Conservation (phyloP, 352 stramenopile genomes). For the Pythium scleroteichum region DNA sequence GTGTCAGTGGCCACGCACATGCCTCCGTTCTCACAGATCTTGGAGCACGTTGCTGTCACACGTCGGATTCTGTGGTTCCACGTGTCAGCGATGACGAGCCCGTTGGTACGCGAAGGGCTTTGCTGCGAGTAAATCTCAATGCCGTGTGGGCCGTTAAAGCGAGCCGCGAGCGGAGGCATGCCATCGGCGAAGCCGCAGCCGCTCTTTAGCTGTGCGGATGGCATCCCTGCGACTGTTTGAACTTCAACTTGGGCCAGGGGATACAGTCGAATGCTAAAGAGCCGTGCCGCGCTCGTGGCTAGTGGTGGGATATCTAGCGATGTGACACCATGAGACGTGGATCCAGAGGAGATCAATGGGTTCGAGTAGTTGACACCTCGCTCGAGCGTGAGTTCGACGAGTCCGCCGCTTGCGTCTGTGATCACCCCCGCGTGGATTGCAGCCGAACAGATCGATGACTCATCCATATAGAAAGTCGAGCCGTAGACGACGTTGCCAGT, state of each 20-base stretch:
- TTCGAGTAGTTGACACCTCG: constrained; percentile 43
- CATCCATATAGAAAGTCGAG: constrained; percentile 83
- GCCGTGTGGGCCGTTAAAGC: constrained; percentile 67
- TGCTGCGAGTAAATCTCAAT: constrained; percentile 63
- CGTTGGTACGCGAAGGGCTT: constrained; percentile 50
- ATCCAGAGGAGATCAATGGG: constrained; percentile 29
- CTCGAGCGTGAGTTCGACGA: constrained; percentile 78
- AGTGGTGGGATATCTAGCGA: constrained; percentile 44
- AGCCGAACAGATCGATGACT: constrained; percentile 88
- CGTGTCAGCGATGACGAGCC: constrained; percentile 91
- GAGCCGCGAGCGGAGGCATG: constrained; percentile 80
- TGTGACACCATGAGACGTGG: constrained; percentile 56
- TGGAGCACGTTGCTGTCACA: constrained; percentile 89
- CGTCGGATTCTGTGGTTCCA: constrained; percentile 93
- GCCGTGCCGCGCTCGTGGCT: constrained; percentile 33
- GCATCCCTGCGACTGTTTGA: constrained; percentile 90
- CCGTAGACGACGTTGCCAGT: constrained; percentile 56
- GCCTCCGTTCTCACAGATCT: constrained; percentile 95
- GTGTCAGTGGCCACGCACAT: constrained; percentile 83
- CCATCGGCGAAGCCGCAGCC: constrained; percentile 87
- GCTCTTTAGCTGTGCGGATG: constrained; percentile 77
- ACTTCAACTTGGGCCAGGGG: constrained; percentile 64
- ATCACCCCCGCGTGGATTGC: constrained; percentile 90
- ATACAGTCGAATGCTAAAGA: constrained; percentile 65
- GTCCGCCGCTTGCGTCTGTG: constrained; percentile 34